These are phyloP conservation scores for Kodamaea alishanica DNA, from an alignment of 1,139 yeast species.

Conservation along the genomic window DNA sequence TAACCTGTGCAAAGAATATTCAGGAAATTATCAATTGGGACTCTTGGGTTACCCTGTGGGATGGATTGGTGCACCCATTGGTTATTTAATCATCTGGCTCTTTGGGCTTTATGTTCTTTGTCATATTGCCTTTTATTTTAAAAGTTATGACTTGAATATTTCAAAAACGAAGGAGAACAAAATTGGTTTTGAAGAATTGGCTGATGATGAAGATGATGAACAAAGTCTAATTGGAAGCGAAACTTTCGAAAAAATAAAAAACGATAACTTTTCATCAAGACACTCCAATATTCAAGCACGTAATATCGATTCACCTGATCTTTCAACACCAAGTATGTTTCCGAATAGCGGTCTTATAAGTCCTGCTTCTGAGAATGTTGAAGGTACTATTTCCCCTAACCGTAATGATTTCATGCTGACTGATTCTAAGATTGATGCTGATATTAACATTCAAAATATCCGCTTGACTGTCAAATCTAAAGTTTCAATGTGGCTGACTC, in stretches of 20 bases:
- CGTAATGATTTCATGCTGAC: not conserved
- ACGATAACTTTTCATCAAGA: too few species aligned
- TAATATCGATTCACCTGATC: too few species aligned
- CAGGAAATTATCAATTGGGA: conserved; percentile 20
- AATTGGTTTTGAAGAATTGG: conserved; percentile 19
- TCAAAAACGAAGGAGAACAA: conserved; percentile 19
- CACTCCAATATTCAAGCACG: too few species aligned
- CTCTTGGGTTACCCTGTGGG: conserved; percentile 20
- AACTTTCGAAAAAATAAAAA: too few species aligned
- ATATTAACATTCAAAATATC: conserved; percentile 8
- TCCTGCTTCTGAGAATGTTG: too few species aligned
- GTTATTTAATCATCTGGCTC: conserved; percentile 18
- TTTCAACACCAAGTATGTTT: too few species aligned
- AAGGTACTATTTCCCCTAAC: not conserved
- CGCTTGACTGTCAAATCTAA: conserved; percentile 5
- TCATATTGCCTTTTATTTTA: conserved; percentile 13
- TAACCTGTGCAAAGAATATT: conserved; percentile 15
- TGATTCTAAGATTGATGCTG: conserved; percentile 3
- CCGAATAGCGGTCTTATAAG: too few species aligned
- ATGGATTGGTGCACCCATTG: conserved; percentile 23
- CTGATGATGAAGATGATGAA: conserved; percentile 12
- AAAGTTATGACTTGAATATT: conserved; percentile 19
- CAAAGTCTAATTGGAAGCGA: too few species aligned
- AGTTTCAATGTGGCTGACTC: not conserved
- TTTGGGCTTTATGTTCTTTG: conserved; percentile 18